phyloP scores from a whole-genome alignment of 306 rosid genomes.

The Trifolium repens region DNA sequence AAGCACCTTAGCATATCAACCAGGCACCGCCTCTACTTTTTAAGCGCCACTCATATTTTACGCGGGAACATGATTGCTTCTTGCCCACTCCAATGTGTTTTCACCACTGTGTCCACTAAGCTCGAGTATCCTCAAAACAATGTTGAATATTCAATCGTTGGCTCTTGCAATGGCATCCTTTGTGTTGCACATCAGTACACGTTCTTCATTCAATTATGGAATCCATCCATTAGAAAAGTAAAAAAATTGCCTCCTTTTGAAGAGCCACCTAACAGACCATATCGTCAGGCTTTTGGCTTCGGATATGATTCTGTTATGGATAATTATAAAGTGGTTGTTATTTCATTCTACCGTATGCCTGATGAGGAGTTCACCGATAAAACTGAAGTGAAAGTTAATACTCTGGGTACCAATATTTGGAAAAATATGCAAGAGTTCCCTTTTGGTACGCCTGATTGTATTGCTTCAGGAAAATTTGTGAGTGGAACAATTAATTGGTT shows the following conservation, averaged over 20 bases:
- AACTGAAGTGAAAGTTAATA: not conserved
- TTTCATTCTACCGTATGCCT: too few species aligned
- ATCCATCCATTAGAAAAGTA: not conserved
- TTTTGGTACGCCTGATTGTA: not conserved
- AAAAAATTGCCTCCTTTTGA: not conserved
- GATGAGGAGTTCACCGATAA: too few species aligned
- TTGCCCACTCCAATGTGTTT: not conserved
- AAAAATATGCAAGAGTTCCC: not conserved
- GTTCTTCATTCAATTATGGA: not conserved
- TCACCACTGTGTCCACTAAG: not conserved
- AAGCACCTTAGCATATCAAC: not conserved
- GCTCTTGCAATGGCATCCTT: not conserved
- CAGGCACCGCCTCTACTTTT: not conserved
- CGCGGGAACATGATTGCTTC: not conserved
- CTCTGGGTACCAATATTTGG: not conserved
- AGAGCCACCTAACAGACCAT: not conserved
- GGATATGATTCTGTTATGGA: not conserved
- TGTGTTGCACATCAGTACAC: not conserved
- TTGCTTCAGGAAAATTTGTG: not conserved
- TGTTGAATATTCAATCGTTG: not conserved
- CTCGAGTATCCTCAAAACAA: not conserved
- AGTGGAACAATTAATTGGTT: not conserved
- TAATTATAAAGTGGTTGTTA: not conserved
- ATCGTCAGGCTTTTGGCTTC: not conserved
- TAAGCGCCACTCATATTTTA: not conserved